These are phyloP conservation scores for Saccharomycopsis javanensis DNA, from an alignment of 805 yeast genomes.

Conservation along the genomic window DNA sequence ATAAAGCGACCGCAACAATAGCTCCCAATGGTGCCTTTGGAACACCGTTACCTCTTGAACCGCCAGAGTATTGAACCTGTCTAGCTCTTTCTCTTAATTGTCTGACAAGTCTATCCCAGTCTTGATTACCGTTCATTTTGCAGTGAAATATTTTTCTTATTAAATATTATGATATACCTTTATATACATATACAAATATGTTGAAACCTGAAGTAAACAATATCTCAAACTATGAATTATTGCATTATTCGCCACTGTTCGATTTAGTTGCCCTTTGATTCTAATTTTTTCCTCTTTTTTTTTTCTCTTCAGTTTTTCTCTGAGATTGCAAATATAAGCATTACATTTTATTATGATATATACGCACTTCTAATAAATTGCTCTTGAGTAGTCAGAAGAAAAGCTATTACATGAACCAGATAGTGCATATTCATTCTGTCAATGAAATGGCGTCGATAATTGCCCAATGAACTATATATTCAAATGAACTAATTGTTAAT, in stretches of 20 bases:
- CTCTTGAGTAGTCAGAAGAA: too few species aligned
- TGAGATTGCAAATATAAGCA: too few species aligned
- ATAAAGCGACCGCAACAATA: conserved; percentile 45
- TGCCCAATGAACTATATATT: too few species aligned
- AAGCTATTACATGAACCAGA: too few species aligned
- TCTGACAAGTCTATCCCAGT: conserved; percentile 33
- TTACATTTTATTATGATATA: too few species aligned
- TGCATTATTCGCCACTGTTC: background rate
- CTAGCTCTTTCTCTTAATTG: conserved; percentile 30
- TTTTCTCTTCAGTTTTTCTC: too few species aligned
- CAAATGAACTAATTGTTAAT: too few species aligned
- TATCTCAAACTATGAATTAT: background rate
- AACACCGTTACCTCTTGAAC: conserved; percentile 17
- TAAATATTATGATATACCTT: too few species aligned
- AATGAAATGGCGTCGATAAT: too few species aligned
- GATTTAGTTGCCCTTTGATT: background rate
- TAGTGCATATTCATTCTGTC: too few species aligned
- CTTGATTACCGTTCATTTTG: conserved; percentile 19
- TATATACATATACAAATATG: background rate
- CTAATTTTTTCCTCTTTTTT: background rate
- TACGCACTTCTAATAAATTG: too few species aligned
- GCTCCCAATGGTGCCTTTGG: conserved; percentile 45
- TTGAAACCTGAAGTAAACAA: too few species aligned
- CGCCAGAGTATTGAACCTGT: conserved; percentile 24
- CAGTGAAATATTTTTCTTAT: background rate